Percentiles rank a stretch among this genome's conserved stretches.
These are phyloP conservation scores for Echites panduratus DNA, from an alignment of 257 asterid species.

Conservation along the genomic window DNA sequence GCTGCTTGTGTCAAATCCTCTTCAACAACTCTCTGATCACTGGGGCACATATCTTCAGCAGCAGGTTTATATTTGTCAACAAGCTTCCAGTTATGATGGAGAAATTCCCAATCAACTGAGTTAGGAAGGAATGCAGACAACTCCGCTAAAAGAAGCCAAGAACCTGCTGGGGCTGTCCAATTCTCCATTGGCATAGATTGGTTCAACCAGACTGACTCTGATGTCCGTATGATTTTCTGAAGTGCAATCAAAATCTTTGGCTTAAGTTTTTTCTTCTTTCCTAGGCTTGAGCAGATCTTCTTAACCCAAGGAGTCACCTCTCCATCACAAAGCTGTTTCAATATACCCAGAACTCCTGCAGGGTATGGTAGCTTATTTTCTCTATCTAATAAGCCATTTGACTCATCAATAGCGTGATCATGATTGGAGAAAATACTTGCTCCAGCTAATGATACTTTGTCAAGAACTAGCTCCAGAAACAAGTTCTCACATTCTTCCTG, in stretches of 20 bases:
- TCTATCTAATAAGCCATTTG: conserved; percentile 27
- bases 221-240: conserved; percentile 58
- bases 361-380: conserved; percentile 34
- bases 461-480: conserved; percentile 73
- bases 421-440: conserved; percentile 24
- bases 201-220: conserved; percentile 65
- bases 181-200: conserved; percentile 54
- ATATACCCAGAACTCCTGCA: conserved; percentile 43
- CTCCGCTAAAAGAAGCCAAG: conserved; percentile 91
- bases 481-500: conserved; percentile 94
- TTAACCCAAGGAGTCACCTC: conserved; percentile 91
- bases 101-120: conserved; percentile 88
- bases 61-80: conserved; percentile 60
- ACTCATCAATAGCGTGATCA: conserved; percentile 20
- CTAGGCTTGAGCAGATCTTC: conserved; percentile 79
- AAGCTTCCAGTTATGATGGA: conserved; percentile 80
- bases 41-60: conserved; percentile 35
- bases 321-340: conserved; percentile 66
- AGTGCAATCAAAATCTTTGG: conserved; percentile 57
- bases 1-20: conserved; percentile 42
- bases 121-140: conserved; percentile 71
- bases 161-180: conserved; percentile 96
- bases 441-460: conserved; percentile 53
- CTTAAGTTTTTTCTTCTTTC: conserved; percentile 73
- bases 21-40: conserved; percentile 22